Conservation (phyloP, 2,329 filamentous ascomycete genomes). For the Xylariaceae sp. region DNA sequence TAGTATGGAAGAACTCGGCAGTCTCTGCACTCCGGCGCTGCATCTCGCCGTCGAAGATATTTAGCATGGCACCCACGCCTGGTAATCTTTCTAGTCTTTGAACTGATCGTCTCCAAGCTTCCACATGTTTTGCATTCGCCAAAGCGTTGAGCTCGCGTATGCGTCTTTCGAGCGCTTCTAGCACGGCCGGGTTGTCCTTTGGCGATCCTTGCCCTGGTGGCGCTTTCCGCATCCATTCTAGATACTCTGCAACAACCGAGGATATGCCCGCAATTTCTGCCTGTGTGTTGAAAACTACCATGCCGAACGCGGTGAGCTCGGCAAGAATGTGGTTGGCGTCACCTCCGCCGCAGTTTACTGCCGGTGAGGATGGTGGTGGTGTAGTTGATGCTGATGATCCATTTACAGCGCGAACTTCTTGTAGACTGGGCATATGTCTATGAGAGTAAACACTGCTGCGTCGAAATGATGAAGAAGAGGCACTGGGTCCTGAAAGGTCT, state of each 20-base stretch:
- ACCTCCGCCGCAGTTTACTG: neutral
- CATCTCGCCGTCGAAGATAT: constrained; percentile 22
- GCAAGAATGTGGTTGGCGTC: constrained; percentile 22
- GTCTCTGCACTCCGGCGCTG: constrained; percentile 20
- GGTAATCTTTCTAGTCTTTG: constrained; percentile 15
- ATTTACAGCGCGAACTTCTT: constrained; percentile 19
- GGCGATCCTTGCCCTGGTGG: neutral
- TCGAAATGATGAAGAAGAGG: constrained; percentile 11
- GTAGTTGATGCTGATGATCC: constrained; percentile 15
- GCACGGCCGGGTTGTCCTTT: constrained; percentile 14
- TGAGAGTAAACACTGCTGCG: constrained; percentile 16
- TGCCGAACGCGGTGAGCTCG: constrained; percentile 22
- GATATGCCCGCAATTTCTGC: constrained; percentile 25
- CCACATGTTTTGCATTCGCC: constrained; percentile 17
- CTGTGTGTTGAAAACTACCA: constrained; percentile 23
- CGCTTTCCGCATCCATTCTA: constrained; percentile 22
- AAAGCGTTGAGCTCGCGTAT: constrained; percentile 19
- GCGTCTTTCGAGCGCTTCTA: constrained; percentile 22
- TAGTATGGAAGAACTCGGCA: constrained; percentile 20
- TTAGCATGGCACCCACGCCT: constrained; percentile 20
- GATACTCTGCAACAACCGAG: constrained; percentile 23
- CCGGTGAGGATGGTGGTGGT: constrained; percentile 16
- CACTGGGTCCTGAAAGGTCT: constrained; percentile 6
- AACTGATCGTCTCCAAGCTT: constrained; percentile 20
- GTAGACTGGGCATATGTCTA: constrained; percentile 17